Conservation (phyloP, 2,329 filamentous ascomycete genomes). For the Ascochyta lentis region DNA sequence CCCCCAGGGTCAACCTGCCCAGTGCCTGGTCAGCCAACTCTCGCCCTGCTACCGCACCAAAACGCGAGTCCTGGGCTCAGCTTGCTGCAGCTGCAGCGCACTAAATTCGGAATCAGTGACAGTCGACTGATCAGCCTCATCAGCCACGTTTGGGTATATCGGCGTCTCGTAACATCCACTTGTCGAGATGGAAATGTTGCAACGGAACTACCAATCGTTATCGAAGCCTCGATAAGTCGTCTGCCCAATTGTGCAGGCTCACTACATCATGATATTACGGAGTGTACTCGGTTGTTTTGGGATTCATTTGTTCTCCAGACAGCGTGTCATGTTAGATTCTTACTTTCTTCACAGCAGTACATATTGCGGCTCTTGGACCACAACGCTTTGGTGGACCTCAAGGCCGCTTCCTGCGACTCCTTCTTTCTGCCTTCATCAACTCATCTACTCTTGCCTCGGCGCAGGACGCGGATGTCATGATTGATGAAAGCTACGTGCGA, state of each 20-base stretch:
- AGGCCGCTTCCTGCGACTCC: constrained; percentile 24
- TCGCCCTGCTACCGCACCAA: constrained; percentile 28
- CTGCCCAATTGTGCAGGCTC: constrained; percentile 10
- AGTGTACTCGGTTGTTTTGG: constrained; percentile 18
- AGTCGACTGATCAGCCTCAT: background rate
- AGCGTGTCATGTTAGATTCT: constrained; percentile 18
- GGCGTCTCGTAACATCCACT: background rate
- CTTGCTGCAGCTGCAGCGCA: constrained; percentile 16
- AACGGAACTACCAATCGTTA: constrained; percentile 6
- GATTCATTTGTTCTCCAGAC: constrained; percentile 10
- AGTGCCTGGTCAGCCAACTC: constrained; percentile 36
- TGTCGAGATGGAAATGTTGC: constrained; percentile 3
- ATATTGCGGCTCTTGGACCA: constrained; percentile 32
- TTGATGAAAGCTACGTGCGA: constrained; percentile 16
- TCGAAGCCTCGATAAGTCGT: constrained; percentile 2
- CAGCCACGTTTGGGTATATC: background rate
- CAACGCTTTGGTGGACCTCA: constrained; percentile 34
- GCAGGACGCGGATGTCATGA: constrained; percentile 23
- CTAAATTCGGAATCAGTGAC: background rate
- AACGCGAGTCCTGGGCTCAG: constrained; percentile 21
- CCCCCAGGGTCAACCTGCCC: constrained; percentile 33
- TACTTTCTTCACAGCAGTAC: constrained; percentile 24
- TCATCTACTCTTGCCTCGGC: constrained; percentile 22
- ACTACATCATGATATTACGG: constrained; percentile 21
- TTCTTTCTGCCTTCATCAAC: constrained; percentile 21